These are phyloP conservation scores for Casuarina cunninghamiana DNA, from an alignment of 306 rosid genomes.

Conservation along the genomic window DNA sequence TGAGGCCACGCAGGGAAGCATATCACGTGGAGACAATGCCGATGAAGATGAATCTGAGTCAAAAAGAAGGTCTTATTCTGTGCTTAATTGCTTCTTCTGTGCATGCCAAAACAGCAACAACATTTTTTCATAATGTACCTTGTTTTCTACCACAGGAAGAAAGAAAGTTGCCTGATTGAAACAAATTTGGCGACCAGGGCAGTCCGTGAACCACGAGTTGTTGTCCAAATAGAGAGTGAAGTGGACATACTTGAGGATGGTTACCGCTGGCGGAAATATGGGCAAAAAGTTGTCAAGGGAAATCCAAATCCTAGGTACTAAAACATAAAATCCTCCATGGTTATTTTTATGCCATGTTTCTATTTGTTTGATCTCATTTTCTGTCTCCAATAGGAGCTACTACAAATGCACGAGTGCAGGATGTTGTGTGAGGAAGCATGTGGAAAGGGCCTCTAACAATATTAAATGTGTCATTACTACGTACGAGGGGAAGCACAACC, in stretches of 20 bases:
- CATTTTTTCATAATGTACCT: constrained; percentile 18
- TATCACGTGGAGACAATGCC: constrained; percentile 44
- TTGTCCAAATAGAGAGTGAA: constrained; percentile 80
- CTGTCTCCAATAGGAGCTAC: constrained; percentile 69
- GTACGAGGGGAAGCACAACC: constrained; percentile 89
- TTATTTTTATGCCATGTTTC: neutral
- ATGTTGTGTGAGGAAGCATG: constrained; percentile 83
- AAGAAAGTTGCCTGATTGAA: constrained; percentile 52
- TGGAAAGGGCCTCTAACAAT: constrained; percentile 86
- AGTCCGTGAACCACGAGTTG: constrained; percentile 79
- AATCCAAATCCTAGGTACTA: constrained; percentile 90
- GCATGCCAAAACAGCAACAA: neutral
- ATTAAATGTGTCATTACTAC: constrained; percentile 71
- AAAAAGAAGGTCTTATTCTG: constrained; percentile 61
- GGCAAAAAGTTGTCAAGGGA: constrained; percentile 93
- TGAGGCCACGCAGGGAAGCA: constrained; percentile 48
- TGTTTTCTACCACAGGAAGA: constrained; percentile 54
- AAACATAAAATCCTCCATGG: neutral
- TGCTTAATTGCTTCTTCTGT: constrained; percentile 16
- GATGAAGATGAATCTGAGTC: constrained; percentile 65
- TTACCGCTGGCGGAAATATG: constrained; percentile 94
- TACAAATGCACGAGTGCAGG: constrained; percentile 93
- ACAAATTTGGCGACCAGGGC: constrained; percentile 53
- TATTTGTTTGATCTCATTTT: constrained; percentile 6
- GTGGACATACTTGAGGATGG: constrained; percentile 88